These are phyloP conservation scores for Yamadazyma trypodendri DNA, from an alignment of 1,139 yeast genomes.

Conservation along the genomic window DNA sequence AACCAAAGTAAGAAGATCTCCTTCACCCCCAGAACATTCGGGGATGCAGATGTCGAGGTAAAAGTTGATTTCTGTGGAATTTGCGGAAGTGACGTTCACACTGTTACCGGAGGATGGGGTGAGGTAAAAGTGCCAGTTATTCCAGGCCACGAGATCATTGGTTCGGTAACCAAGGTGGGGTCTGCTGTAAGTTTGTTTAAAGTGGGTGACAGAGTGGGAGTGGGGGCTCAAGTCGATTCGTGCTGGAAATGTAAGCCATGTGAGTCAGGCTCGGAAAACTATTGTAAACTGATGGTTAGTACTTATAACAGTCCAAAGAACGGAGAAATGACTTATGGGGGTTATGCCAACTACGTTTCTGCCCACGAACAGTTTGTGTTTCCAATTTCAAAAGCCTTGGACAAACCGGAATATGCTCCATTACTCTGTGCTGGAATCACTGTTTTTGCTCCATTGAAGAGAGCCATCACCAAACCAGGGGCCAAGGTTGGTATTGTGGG, in stretches of 20 bases:
- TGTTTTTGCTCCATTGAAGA: conserved; percentile 52
- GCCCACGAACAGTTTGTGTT: conserved; percentile 52
- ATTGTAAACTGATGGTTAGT: conserved; percentile 40
- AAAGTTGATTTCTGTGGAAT: conserved; percentile 54
- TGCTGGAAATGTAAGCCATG: conserved; percentile 51
- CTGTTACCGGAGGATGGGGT: conserved; percentile 44
- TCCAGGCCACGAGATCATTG: conserved; percentile 50
- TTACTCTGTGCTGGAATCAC: conserved; percentile 66
- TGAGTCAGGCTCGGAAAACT: conserved; percentile 41
- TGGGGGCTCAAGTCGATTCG: conserved; percentile 52
- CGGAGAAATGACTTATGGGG: conserved; percentile 49
- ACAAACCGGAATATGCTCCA: conserved; percentile 54
- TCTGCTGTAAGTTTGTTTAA: conserved; percentile 40
- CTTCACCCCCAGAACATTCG: conserved; percentile 40
- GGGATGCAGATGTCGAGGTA: conserved; percentile 44
- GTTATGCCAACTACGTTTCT: conserved; percentile 53
- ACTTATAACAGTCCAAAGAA: conserved; percentile 43
- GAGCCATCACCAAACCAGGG: conserved; percentile 27
- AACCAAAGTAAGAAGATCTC: conserved; percentile 40
- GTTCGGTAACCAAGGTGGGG: conserved; percentile 50
- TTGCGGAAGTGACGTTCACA: conserved; percentile 59
- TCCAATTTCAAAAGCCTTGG: conserved; percentile 51
- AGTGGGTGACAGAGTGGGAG: conserved; percentile 59
- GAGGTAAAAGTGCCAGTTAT: conserved; percentile 23
- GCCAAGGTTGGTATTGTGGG: conserved; percentile 43